Conservation (phyloP, 202 grass and related monocot species). For the Brachypodium distachyon region DNA sequence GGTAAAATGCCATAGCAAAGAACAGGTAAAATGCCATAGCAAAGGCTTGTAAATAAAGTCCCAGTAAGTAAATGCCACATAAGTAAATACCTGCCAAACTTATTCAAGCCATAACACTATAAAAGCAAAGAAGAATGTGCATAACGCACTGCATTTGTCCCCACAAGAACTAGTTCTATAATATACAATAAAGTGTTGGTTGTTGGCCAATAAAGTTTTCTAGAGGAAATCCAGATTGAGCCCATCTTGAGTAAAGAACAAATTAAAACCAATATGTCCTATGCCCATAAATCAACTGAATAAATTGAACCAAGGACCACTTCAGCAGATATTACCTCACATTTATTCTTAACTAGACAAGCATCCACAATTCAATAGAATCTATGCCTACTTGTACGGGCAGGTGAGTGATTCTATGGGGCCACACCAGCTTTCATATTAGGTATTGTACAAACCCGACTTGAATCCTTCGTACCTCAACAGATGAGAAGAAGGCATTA, state of each 20-base stretch:
- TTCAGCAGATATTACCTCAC: slow-evolving; percentile 25
- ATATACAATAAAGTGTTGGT: neutral
- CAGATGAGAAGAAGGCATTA: slow-evolving; percentile 2
- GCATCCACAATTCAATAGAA: slow-evolving; percentile 3
- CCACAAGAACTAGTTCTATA: neutral
- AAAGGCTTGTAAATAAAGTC: slow-evolving; percentile 15
- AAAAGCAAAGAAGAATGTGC: neutral
- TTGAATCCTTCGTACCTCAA: neutral
- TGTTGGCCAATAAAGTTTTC: slow-evolving; percentile 12
- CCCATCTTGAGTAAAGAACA: slow-evolving; percentile 19
- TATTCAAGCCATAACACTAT: neutral
- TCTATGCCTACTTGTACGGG: slow-evolving; percentile 31
- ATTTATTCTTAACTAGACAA: slow-evolving; percentile 3
- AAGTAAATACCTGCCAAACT: neutral
- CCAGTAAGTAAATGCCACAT: neutral
- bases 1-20: slow-evolving; percentile 12
- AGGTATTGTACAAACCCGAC: neutral
- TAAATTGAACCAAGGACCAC: slow-evolving; percentile 40
- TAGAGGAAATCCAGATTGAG: slow-evolving; percentile 13
- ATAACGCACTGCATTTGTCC: neutral
- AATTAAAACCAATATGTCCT: slow-evolving; percentile 30
- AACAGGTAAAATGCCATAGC: slow-evolving; percentile 8
- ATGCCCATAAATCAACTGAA: slow-evolving; percentile 20
- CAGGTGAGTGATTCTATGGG: neutral
- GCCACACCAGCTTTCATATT: neutral